These are phyloP conservation scores for Linanthus parryae DNA, from an alignment of 148 eudicot species.

Conservation along the genomic window DNA sequence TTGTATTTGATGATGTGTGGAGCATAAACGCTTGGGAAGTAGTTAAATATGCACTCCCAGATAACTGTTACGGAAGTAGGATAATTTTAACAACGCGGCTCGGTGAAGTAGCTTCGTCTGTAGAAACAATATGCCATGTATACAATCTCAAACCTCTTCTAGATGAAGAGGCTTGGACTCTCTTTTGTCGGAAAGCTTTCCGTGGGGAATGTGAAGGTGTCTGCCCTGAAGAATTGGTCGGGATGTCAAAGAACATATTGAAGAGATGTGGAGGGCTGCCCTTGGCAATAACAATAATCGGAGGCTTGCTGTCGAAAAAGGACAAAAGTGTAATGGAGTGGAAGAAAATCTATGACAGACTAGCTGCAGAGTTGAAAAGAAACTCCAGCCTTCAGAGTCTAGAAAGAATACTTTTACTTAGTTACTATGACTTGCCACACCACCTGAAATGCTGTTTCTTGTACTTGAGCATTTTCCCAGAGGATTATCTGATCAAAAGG, in stretches of 20 bases:
- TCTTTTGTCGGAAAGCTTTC: constrained; percentile 5
- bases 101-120: background rate
- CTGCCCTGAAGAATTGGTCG: constrained; percentile 6
- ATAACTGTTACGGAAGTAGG: background rate
- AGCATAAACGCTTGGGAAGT: background rate
- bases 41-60: constrained; percentile 1
- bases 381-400: constrained; percentile 2
- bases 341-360: constrained; percentile 9
- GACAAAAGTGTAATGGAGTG: background rate
- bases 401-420: constrained; percentile 6
- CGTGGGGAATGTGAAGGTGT: constrained; percentile 4
- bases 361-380: constrained; percentile 5
- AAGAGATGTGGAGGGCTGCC: constrained; percentile 13
- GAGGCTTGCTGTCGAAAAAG: constrained; percentile 7
- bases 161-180: constrained; percentile 9
- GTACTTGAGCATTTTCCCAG: constrained; percentile 8
- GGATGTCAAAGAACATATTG: constrained; percentile 4
- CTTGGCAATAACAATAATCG: constrained; percentile 7
- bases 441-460: constrained; percentile 10
- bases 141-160: constrained; percentile 7
- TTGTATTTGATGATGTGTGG: constrained; percentile 11
- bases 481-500: constrained; percentile 11
- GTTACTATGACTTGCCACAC: constrained; percentile 9
- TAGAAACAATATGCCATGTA: background rate
- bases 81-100: background rate